phyloP scores from a whole-genome alignment of 805 yeast species.

The Suhomyces tanzawaensis region DNA sequence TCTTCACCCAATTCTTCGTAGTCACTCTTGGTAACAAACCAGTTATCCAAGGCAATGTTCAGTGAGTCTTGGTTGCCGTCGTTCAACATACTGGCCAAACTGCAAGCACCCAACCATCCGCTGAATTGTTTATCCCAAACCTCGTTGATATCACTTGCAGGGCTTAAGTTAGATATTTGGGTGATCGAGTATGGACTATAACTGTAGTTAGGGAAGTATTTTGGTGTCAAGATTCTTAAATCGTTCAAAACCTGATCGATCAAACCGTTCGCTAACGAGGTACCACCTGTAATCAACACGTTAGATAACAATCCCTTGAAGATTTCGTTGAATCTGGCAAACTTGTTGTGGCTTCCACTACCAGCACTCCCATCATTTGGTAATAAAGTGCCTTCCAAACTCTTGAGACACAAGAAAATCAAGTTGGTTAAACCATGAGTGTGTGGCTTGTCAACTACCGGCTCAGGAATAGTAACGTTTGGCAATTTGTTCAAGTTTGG shows the following conservation, averaged over 20 bases:
- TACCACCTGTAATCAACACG: conserved; percentile 61
- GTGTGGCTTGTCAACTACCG: conserved; percentile 42
- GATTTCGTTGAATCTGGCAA: conserved; percentile 37
- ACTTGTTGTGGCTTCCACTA: conserved; percentile 20
- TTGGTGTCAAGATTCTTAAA: conserved; percentile 42
- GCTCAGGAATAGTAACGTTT: conserved; percentile 27
- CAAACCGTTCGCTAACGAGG: conserved; percentile 54
- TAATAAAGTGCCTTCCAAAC: conserved; percentile 33
- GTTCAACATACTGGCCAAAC: conserved; percentile 60
- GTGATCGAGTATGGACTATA: conserved; percentile 37
- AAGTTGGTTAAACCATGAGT: conserved; percentile 48
- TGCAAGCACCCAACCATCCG: conserved; percentile 73
- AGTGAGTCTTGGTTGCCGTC: conserved; percentile 30
- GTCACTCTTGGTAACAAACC: conserved; percentile 62
- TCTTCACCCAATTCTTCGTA: conserved; percentile 62
- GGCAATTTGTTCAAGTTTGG: conserved; percentile 56
- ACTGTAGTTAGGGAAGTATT: conserved; percentile 46
- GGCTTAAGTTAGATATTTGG: conserved; percentile 11
- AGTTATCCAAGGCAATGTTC: conserved; percentile 42
- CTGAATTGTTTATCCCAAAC: conserved; percentile 55
- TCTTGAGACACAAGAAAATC: conserved; percentile 34
- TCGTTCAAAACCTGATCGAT: conserved; percentile 56
- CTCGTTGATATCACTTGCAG: conserved; percentile 30
- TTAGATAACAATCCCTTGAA: conserved; percentile 36
- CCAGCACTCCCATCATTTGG: conserved; percentile 29